Base-by-base conservation (phyloP, 495 filamentous ascomycete species). In the Tirmania nivea region DNA sequence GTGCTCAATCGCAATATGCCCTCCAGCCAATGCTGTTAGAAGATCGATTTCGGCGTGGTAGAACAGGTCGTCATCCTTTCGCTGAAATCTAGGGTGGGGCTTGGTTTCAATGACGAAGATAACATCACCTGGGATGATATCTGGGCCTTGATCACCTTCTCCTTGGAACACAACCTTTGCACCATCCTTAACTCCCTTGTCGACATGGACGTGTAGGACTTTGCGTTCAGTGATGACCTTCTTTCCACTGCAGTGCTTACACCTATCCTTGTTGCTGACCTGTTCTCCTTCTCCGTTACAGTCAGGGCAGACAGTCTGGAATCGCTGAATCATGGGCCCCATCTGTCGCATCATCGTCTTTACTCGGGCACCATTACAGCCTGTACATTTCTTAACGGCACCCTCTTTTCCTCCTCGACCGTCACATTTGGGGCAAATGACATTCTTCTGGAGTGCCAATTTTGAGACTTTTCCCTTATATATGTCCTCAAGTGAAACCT, bases 261-360 rank as follows among this genome's bases (percentile, higher is more conserved):
- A 99, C 65, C 81, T 78, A 68, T 96, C 92, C 73, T 88, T 87
- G 51, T 96, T 90, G 58, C 83, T 83, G 65, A 99, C 85, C 54
- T 81, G 86, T 71, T 99, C 92, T 50, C 92, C 87, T 67, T 96
- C 92, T 56, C 90, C 90, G 55, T 87, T 85, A 66, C 90, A 99
- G 69, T 99, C 90, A 34, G 87, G 84, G 78, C 90, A 99, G 56
- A 95, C 86, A 17, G 92, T 96, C 76, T 96, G 92, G 78, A 96
- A 96, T 51, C 90, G 84, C 71, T 96, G 92, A 64, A 96, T 96
- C 90, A 99, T 99, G 52, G 90, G 90, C 51, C 92, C 90, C 88
- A 96, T 96, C 74, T 96, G 92, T 62, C 90, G 84, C 90, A 96
- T 95, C 89, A 99, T 96, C 19, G 83, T 94, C 80, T 96, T 96